Base-by-base conservation (phyloP, 768 basidiomycete genomes). In the Kwoniella bestiolae region DNA sequence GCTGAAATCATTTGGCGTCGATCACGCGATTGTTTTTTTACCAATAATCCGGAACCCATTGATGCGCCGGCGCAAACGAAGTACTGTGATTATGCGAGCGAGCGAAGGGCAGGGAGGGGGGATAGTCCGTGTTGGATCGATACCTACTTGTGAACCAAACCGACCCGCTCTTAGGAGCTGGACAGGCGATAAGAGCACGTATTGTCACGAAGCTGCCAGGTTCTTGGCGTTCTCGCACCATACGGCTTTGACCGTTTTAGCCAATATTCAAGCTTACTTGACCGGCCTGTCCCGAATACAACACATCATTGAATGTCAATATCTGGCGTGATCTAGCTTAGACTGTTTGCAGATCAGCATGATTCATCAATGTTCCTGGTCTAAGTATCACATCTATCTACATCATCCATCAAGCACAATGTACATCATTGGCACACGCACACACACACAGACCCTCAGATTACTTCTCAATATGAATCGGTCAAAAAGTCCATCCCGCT, bases 181-280 rank as follows among this genome's bases (percentile, higher is more conserved):
- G n/a, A 21, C 25, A 21, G 21, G 28, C 29, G 50, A 51, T 51
- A 51, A 51, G 23, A 51, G 50, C 50, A 51, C 50, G 50, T 26
- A 51, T 28, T 51, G 21, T 7, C 29, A 1, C 26, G 26, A 16
- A 28, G 23, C 14, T 26, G 21, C 7, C 23, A 21, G 45, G 9
- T 11, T 29, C 26, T 51, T 25, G 50, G 21, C 21, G n/a, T 26
- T 8, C 50, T 21, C 50, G 29, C 23, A 47, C 38, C 45, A 47
- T 47, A 26, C n/a, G 28, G 1, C 50, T 25, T 14, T 28, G 9
- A n/a, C 12, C 21, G n/a, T 49, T 14, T 21, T 49, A 21, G 21
- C n/a, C 46, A 26, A 16, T 12, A 5, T 38, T 38, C 18, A 14
- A 5, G n/a, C n/a, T 16, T 16, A 16, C 38, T 14, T 41, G 38